Percentiles rank a stretch among this genome's conserved stretches.
These are phyloP conservation scores for Botryosphaeria dothidea DNA, from an alignment of 2,329 filamentous ascomycete species.

Conservation along the genomic window DNA sequence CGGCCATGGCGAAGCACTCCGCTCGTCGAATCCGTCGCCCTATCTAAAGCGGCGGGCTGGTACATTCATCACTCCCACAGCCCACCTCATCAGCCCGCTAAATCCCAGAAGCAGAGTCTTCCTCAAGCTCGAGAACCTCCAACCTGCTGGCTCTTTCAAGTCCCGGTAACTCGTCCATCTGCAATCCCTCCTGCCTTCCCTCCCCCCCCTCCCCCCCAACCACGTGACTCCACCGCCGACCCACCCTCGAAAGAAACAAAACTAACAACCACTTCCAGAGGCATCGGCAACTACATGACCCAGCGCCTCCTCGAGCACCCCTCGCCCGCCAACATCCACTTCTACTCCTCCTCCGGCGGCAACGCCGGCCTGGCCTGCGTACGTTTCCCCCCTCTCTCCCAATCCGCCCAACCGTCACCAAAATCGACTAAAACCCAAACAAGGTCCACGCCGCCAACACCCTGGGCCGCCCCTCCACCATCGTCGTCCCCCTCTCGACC, in stretches of 20 bases:
- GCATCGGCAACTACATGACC: slow-evolving; percentile 71
- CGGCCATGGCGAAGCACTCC: slow-evolving; percentile 72
- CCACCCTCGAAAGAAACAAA: background rate
- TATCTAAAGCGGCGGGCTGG: slow-evolving; percentile 74
- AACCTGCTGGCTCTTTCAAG: slow-evolving; percentile 86
- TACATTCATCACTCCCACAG: slow-evolving; percentile 40
- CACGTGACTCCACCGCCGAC: background rate
- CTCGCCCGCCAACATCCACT: slow-evolving; percentile 53
- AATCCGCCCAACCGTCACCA: background rate
- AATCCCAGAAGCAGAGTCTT: slow-evolving; percentile 63
- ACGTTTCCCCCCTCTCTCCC: background rate
- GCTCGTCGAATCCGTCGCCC: slow-evolving; percentile 63
- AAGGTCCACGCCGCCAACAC: slow-evolving; percentile 62
- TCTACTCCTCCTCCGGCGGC: slow-evolving; percentile 79
- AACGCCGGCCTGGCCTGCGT: slow-evolving; percentile 85
- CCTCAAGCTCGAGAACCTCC: slow-evolving; percentile 82
- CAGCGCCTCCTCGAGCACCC: slow-evolving; percentile 44
- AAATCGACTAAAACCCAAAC: too few species aligned
- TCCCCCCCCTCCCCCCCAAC: background rate
- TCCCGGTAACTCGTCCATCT: too few species aligned
- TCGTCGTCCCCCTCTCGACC: slow-evolving; percentile 70
- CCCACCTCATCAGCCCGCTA: background rate
- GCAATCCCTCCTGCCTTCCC: background rate
- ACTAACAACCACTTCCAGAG: slow-evolving; percentile 36
- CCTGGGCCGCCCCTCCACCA: slow-evolving; percentile 67